phyloP scores from a whole-genome alignment of 345 rosid species.

The Camelina sativa region DNA sequence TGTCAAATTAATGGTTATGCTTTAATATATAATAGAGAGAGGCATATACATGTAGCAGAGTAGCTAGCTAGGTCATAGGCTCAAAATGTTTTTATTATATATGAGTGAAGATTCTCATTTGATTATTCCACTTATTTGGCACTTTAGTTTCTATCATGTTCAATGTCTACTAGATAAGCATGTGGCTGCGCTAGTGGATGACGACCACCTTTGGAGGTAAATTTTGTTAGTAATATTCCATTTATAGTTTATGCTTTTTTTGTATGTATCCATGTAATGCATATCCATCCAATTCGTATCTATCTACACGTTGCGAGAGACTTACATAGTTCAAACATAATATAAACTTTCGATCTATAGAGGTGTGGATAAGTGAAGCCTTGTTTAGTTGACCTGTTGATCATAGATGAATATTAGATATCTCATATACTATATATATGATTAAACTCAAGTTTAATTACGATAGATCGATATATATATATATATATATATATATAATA shows the following conservation, averaged over 20 bases:
- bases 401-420: neutral
- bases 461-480: neutral
- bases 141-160: constrained; percentile 36
- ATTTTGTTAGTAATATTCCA: constrained; percentile 19
- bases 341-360: neutral
- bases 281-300: neutral
- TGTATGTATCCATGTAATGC: constrained; percentile 1
- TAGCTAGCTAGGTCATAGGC: constrained; percentile 35
- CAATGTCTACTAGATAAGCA: constrained; percentile 40
- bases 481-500: neutral
- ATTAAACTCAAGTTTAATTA: neutral
- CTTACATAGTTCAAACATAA: neutral
- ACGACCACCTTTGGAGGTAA: constrained; percentile 29
- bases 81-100: constrained; percentile 20
- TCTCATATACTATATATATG: neutral
- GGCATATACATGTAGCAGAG: neutral
- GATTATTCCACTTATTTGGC: constrained; percentile 39
- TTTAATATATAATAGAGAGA: neutral
- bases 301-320: neutral
- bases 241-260: constrained; percentile 5
- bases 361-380: constrained; percentile 6
- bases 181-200: constrained; percentile 40
- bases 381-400: constrained; percentile 10
- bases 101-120: constrained; percentile 35
- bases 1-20: constrained; percentile 24